Evolutionary conservation across 208 protist genomes (phyloP).

Genomic region (Trypanosoma cruzi): DNA sequence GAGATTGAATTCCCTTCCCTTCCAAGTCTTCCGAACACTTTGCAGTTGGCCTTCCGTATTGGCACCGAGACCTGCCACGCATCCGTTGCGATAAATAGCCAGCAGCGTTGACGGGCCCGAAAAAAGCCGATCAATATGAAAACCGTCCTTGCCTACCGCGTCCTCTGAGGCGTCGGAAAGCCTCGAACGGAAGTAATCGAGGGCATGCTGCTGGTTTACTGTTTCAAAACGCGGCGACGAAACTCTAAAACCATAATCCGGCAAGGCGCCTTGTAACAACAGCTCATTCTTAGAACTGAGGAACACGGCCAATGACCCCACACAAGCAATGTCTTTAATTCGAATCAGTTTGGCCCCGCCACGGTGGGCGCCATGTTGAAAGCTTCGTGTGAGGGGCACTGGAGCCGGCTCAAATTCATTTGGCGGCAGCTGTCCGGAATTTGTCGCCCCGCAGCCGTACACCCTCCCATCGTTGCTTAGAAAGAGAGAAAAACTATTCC

Average conservation of each 20-base stretch:
- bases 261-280: slow-evolving; percentile 61
- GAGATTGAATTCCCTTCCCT: slow-evolving; percentile 50
- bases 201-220: slow-evolving; percentile 45
- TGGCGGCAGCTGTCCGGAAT: slow-evolving; percentile 60
- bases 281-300: slow-evolving; percentile 62
- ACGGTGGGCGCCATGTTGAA: slow-evolving; percentile 25
- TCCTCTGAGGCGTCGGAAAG: slow-evolving; percentile 1
- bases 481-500: slow-evolving; percentile 77
- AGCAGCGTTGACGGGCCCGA: slow-evolving; percentile 56
- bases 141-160: slow-evolving; percentile 16
- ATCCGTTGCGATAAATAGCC: slow-evolving; percentile 69
- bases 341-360: slow-evolving; percentile 46
- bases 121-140: slow-evolving; percentile 39
- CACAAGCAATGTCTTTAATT: slow-evolving; percentile 66
- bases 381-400: slow-evolving; percentile 53
- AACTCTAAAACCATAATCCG: slow-evolving; percentile 59
- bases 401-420: slow-evolving; percentile 69
- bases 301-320: slow-evolving; percentile 47
- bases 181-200: slow-evolving; percentile 24
- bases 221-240: slow-evolving; percentile 52
- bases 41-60: slow-evolving; percentile 78
- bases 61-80: slow-evolving; percentile 55
- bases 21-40: slow-evolving; percentile 31
- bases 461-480: slow-evolving; percentile 61
- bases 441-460: slow-evolving; percentile 72